Evolutionary conservation across 192 early-diverging fungal genomes (phyloP).

Genomic region (Haplosporangium gracile): DNA sequence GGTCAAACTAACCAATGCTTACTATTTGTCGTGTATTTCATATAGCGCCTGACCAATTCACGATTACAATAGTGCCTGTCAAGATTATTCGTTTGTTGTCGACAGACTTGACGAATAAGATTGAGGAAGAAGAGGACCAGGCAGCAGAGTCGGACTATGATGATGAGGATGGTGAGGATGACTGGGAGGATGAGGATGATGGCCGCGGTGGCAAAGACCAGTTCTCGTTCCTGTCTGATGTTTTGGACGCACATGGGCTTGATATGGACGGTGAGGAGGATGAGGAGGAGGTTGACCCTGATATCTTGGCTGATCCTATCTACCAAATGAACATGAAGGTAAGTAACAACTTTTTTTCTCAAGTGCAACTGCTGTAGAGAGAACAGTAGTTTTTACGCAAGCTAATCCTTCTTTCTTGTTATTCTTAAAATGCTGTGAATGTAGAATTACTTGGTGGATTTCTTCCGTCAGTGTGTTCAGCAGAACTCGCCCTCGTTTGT

Average conservation of each 20-base stretch:
- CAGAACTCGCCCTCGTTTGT: slow-evolving; percentile 56
- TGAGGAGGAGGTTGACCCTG: slow-evolving; percentile 74
- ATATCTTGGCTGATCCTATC: slow-evolving; percentile 75
- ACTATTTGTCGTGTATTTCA: not conserved
- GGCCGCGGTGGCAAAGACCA: slow-evolving; percentile 47
- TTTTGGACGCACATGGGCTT: slow-evolving; percentile 29
- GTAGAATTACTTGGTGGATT: slow-evolving; percentile 69
- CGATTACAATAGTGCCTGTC: slow-evolving; percentile 78
- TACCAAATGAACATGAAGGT: slow-evolving; percentile 78
- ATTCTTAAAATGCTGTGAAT: not conserved
- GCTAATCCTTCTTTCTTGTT: slow-evolving; percentile 2
- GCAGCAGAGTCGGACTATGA: slow-evolving; percentile 69
- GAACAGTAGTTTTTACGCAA: not conserved
- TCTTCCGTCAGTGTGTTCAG: slow-evolving; percentile 69
- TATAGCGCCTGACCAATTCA: slow-evolving; percentile 84
- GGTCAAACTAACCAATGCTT: slow-evolving; percentile 21
- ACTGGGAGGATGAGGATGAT: slow-evolving; percentile 71
- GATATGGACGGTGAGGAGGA: slow-evolving; percentile 63
- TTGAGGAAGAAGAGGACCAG: slow-evolving; percentile 65
- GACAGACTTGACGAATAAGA: slow-evolving; percentile 81
- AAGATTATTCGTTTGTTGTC: slow-evolving; percentile 92
- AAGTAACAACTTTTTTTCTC: slow-evolving; percentile 10
- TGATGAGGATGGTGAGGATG: slow-evolving; percentile 64
- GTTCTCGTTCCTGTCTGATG: slow-evolving; percentile 29
- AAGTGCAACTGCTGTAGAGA: slow-evolving; percentile 8